phyloP scores from a whole-genome alignment of 1,284 basidiomycete species.

The Naganishia albida region DNA sequence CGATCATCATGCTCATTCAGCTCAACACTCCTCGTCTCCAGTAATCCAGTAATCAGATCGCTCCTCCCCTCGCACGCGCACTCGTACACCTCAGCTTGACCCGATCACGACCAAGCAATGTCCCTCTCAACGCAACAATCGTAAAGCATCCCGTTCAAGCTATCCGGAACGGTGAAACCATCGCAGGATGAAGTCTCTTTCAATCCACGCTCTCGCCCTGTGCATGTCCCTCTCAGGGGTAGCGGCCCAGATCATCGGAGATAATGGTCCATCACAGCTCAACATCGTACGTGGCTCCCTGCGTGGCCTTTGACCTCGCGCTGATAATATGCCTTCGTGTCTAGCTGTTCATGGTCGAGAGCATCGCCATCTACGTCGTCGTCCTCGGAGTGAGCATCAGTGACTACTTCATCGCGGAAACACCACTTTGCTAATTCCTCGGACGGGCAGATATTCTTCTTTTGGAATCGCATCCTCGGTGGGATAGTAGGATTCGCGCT shows the following conservation, averaged over 20 bases:
- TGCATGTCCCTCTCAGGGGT: neutral
- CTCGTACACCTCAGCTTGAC: too few relatives aligned
- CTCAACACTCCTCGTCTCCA: too few relatives aligned
- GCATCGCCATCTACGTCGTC: slow-evolving; percentile 68
- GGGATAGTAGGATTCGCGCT: slow-evolving; percentile 58
- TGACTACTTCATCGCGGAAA: neutral
- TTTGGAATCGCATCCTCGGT: slow-evolving; percentile 80
- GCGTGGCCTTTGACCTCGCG: too few relatives aligned
- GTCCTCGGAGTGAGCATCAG: slow-evolving; percentile 50
- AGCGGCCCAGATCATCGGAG: slow-evolving; percentile 26
- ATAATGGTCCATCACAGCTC: slow-evolving; percentile 26
- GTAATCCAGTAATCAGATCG: too few relatives aligned
- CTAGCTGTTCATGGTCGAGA: slow-evolving; percentile 66
- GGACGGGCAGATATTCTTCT: slow-evolving; percentile 69
- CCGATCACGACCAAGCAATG: too few relatives aligned
- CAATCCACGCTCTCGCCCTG: neutral
- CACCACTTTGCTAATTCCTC: neutral
- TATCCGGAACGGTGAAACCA: neutral
- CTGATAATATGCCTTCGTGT: slow-evolving; percentile 32
- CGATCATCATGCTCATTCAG: too few relatives aligned
- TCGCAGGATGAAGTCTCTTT: neutral
- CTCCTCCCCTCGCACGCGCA: too few relatives aligned
- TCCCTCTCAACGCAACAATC: neutral
- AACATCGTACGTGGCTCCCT: slow-evolving; percentile 18
- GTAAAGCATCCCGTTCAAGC: neutral